Evolutionary conservation across 1,139 yeast genomes (phyloP).

Genomic region (Pichia inconspicua): DNA sequence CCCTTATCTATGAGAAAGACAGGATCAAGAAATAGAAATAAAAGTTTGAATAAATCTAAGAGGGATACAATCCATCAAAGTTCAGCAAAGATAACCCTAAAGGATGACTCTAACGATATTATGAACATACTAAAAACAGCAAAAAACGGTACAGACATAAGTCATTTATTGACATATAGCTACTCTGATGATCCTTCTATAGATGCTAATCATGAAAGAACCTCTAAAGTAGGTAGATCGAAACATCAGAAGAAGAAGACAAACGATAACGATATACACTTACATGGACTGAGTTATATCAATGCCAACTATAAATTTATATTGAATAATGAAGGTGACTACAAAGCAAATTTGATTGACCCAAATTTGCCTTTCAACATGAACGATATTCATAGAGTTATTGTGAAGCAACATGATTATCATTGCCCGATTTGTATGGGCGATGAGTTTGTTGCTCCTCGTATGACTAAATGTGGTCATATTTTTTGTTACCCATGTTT

Average conservation of each 20-base stretch:
- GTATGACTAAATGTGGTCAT: conserved; percentile 96
- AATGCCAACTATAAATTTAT: conserved; percentile 83
- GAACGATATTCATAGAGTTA: conserved; percentile 57
- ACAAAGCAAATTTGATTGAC: conserved; percentile 50
- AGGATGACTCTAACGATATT: conserved; percentile 23
- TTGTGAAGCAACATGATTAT: conserved; percentile 64
- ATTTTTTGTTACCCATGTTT: conserved; percentile 80
- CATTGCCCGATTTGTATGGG: conserved; percentile 86
- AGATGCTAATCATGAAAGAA: conserved; percentile 11
- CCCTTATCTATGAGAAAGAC: conserved; percentile 3
- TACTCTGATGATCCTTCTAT: conserved; percentile 32
- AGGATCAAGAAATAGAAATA: conserved; percentile 9
- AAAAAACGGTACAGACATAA: conserved; percentile 50
- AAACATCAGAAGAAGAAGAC: conserved; percentile 5
- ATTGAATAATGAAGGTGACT: conserved; percentile 55
- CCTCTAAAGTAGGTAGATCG: conserved; percentile 9
- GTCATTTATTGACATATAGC: conserved; percentile 57
- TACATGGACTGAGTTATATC: conserved; percentile 67
- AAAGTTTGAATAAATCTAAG: conserved; percentile 2
- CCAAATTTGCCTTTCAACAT: conserved; percentile 70
- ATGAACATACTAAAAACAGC: conserved; percentile 33
- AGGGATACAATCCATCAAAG: neutral
- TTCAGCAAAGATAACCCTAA: conserved; percentile 10
- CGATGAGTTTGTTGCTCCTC: conserved; percentile 80
- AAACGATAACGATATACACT: conserved; percentile 16